Percentiles rank a stretch among this genome's conserved stretches.
Evolutionary conservation across 2,329 filamentous ascomycete species (phyloP).

Genomic region (Neopestalotiopsis rosae): DNA sequence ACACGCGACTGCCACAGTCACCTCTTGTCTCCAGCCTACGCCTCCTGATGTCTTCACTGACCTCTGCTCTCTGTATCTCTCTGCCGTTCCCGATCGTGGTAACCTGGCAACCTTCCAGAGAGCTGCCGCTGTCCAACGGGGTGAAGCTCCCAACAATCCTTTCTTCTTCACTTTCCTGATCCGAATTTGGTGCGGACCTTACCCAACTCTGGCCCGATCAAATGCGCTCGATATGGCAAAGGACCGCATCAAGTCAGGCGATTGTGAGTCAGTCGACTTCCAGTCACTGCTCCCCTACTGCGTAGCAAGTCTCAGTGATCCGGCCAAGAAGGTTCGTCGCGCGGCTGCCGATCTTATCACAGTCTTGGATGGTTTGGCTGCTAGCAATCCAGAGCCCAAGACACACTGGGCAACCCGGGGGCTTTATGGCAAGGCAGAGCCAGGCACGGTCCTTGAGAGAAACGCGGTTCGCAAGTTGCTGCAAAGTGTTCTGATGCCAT

Average conservation of each 20-base stretch:
- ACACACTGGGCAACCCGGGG: slow-evolving; percentile 64
- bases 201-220: slow-evolving; percentile 70
- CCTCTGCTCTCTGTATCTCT: slow-evolving; percentile 61
- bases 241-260: slow-evolving; percentile 56
- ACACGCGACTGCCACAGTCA: slow-evolving; percentile 40
- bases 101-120: slow-evolving; percentile 58
- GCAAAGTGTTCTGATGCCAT: slow-evolving; percentile 71
- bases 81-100: slow-evolving; percentile 40
- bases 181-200: slow-evolving; percentile 74
- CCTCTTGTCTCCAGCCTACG: slow-evolving; percentile 58
- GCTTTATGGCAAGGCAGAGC: slow-evolving; percentile 66
- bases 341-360: slow-evolving; percentile 73
- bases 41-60: slow-evolving; percentile 61
- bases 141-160: slow-evolving; percentile 61
- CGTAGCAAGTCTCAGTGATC: slow-evolving; percentile 75
- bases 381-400: slow-evolving; percentile 41
- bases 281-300: slow-evolving; percentile 86
- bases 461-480: slow-evolving; percentile 67
- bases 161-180: slow-evolving; percentile 79
- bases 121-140: slow-evolving; percentile 58
- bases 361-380: slow-evolving; percentile 58
- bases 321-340: slow-evolving; percentile 76
- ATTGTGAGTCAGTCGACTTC: slow-evolving; percentile 63
- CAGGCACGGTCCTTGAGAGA: slow-evolving; percentile 62
- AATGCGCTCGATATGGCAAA: slow-evolving; percentile 72